Base-by-base conservation (phyloP, 148 eudicot genomes). In the Vaccinium macrocarpon region DNA sequence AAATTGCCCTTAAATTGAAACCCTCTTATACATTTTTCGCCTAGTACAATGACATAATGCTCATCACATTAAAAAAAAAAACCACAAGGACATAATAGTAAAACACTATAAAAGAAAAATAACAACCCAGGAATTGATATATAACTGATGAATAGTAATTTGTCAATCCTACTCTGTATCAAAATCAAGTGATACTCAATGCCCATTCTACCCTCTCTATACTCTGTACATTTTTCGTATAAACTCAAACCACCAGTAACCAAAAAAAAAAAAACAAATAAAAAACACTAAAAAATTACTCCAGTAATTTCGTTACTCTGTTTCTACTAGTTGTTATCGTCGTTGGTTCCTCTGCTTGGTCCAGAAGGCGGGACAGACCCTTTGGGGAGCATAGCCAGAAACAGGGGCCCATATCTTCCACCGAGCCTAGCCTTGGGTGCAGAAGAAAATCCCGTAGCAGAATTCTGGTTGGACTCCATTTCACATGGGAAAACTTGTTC, bases 311-410 rank as follows among this genome's bases (percentile, higher is more conserved):
- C 46, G 9, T 74, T 19, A 74, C 10, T 71, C 52, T 52, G 66
- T 32, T 32, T 32, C 13, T 16, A 46, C 75, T 81, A 81, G 77
- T 80, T 81, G 23, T 85, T 81, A 9, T 35, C 48, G 32, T 27
- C 38, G 59, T 85, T 81, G 72, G 19, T 75, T 21, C 87, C 62
- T 51, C 27, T 81, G 76, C 87, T 85, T 13, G 87, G 87, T 14
- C 81, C 87, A 0, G 87, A 81, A 23, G 73, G 73, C 21, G 83
- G 81, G 61, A 25, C n/a, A 1, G 74, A 15, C 10, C 84, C 87
- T 80, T 85, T 81, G 14, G 84, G 87, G 1, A 85, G 76, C 84
- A 81, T 85, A 13, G 4, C 50, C 25, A 85, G 48, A 62, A 73
- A 57, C 71, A 84, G 77, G 15, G 46, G 51, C 80, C 83, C 86